Percentiles rank a stretch among this genome's conserved stretches.
These are phyloP conservation scores for Boletus reticuloceps DNA, from an alignment of 768 basidiomycete genomes.

Conservation along the genomic window DNA sequence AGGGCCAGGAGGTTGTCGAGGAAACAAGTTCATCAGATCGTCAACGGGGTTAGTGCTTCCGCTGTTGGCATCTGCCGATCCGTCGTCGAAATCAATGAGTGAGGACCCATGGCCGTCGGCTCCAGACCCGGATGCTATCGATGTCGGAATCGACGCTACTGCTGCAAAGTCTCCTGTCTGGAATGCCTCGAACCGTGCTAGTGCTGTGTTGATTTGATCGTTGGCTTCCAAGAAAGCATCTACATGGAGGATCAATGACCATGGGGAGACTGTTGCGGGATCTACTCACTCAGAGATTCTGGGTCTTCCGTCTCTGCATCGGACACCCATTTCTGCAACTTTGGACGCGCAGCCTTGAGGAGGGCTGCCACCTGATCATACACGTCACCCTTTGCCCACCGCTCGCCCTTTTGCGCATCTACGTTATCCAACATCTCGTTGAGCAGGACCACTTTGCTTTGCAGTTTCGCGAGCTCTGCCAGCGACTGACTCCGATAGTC, in stretches of 20 bases:
- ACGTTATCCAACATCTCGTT: constrained; percentile 98
- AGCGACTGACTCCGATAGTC: constrained; percentile 91
- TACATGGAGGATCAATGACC: constrained; percentile 26
- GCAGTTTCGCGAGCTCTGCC: constrained; percentile 89
- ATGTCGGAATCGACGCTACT: constrained; percentile 64
- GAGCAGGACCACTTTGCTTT: constrained; percentile 91
- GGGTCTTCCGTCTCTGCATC: constrained; percentile 89
- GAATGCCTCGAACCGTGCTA: constrained; percentile 89
- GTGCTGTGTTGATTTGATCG: constrained; percentile 93
- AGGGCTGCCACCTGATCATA: constrained; percentile 95
- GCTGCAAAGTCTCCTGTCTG: constrained; percentile 86
- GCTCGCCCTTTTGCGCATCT: constrained; percentile 66
- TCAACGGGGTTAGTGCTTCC: constrained; percentile 34
- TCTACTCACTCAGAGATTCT: constrained; percentile 75
- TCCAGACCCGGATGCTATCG: constrained; percentile 40
- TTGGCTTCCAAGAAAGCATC: constrained; percentile 95
- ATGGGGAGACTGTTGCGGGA: background rate
- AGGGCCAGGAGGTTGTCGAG: constrained; percentile 17
- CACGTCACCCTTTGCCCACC: constrained; percentile 83
- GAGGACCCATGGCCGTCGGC: constrained; percentile 37
- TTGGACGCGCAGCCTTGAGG: constrained; percentile 80
- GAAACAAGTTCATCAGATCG: constrained; percentile 67
- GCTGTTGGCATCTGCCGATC: constrained; percentile 15
- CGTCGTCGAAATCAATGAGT: constrained; percentile 79
- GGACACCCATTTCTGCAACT: constrained; percentile 96